These are phyloP conservation scores for Parathielavia appendiculata DNA, from an alignment of 495 filamentous ascomycete species.

Conservation along the genomic window DNA sequence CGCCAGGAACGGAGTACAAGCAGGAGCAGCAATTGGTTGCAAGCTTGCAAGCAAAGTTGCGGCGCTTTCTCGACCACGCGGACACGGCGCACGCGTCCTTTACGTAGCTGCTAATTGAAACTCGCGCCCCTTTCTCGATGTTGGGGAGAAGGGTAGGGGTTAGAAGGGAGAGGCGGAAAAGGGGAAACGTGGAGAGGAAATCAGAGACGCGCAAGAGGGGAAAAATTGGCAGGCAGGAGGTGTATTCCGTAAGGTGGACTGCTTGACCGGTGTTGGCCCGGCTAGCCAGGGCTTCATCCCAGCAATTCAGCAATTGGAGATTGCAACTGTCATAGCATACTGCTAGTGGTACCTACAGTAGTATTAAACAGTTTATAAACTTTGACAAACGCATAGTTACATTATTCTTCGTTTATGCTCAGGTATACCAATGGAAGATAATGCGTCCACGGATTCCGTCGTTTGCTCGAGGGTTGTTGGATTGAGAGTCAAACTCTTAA, in stretches of 20 bases:
- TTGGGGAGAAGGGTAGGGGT: slow-evolving; percentile 20
- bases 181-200: slow-evolving; percentile 23
- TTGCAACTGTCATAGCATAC: no score
- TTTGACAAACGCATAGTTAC: no score
- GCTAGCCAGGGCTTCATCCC: neutral
- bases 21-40: slow-evolving; percentile 8
- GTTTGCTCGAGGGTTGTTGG: no score
- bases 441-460: no score
- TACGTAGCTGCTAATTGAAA: neutral
- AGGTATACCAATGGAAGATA: no score
- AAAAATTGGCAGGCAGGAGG: slow-evolving; percentile 7
- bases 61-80: neutral
- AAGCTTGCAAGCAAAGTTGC: neutral
- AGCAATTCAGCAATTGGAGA: neutral
- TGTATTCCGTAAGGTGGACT: slow-evolving; percentile 9
- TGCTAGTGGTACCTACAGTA: no score
- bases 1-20: neutral
- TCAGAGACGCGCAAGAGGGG: slow-evolving; percentile 14
- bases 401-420: no score
- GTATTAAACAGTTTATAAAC: no score
- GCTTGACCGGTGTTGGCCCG: neutral
- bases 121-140: slow-evolving; percentile 20
- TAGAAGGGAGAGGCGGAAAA: slow-evolving; percentile 16
- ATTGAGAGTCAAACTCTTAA: no score
- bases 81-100: slow-evolving; percentile 7